phyloP scores from a whole-genome alignment of 805 yeast species.

The Torulaspora gathmanii region DNA sequence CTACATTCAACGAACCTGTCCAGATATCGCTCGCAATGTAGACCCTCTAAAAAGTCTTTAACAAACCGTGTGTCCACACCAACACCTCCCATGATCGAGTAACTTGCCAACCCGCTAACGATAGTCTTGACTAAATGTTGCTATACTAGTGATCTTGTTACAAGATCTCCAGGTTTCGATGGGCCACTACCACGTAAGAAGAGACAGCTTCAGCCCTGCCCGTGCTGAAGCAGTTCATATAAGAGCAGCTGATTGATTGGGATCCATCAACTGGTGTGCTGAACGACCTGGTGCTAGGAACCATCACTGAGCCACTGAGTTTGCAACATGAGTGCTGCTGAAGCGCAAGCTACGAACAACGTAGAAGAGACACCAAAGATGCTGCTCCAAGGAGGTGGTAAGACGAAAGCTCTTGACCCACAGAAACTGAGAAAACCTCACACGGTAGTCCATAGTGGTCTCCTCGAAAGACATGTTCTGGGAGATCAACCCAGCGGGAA shows the following conservation, averaged over 20 bases:
- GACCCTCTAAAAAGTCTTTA: slow-evolving; percentile 20
- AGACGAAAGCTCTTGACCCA: slow-evolving; percentile 19
- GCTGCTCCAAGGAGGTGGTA: slow-evolving; percentile 22
- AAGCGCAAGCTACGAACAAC: not conserved
- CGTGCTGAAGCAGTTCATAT: not conserved
- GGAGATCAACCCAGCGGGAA: slow-evolving; percentile 6
- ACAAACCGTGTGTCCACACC: slow-evolving; percentile 16
- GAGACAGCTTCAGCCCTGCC: not conserved
- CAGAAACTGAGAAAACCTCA: slow-evolving; percentile 27
- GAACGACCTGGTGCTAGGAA: too few relatives aligned
- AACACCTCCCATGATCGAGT: not conserved
- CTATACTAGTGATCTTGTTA: not conserved
- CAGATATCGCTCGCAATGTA: slow-evolving; percentile 25
- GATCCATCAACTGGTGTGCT: too few relatives aligned
- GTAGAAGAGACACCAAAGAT: slow-evolving; percentile 10
- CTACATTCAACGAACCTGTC: slow-evolving; percentile 20
- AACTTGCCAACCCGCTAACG: not conserved
- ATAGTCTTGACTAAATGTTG: too few relatives aligned
- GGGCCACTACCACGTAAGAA: not conserved
- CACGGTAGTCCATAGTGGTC: slow-evolving; percentile 13
- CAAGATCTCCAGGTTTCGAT: not conserved
- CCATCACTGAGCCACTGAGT: too few relatives aligned
- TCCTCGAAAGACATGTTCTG: not conserved
- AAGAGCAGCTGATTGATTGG: not conserved
- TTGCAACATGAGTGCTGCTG: not conserved